phyloP scores from a whole-genome alignment of 2,329 filamentous ascomycete species.

The Tothia fuscella region DNA sequence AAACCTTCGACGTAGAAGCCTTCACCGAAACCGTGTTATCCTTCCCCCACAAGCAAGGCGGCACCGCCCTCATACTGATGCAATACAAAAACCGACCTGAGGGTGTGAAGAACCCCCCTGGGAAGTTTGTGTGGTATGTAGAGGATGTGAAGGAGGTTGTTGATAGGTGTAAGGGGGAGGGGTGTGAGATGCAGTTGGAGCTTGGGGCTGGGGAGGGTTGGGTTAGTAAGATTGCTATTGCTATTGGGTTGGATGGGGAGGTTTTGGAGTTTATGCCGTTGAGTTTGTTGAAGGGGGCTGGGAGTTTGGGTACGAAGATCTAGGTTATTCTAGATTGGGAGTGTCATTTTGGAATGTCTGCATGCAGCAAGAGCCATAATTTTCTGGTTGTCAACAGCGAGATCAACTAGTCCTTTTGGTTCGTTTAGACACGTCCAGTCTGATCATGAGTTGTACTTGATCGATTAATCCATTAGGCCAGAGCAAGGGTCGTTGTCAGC shows the following conservation, averaged over 20 bases:
- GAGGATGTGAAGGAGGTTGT: slow-evolving; percentile 1
- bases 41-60: slow-evolving; percentile 1
- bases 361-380: too few species aligned
- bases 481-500: too few species aligned
- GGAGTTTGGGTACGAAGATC: background rate
- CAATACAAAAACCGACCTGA: slow-evolving; percentile 4
- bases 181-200: background rate
- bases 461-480: too few species aligned
- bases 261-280: slow-evolving; percentile 5
- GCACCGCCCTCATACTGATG: background rate
- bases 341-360: too few species aligned
- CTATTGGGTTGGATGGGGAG: background rate
- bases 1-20: background rate
- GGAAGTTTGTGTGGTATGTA: slow-evolving; percentile 2
- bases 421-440: too few species aligned
- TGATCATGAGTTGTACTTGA: too few species aligned
- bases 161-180: background rate
- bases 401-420: too few species aligned
- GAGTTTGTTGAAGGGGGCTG: background rate
- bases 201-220: slow-evolving; percentile 1
- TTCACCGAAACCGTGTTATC: slow-evolving; percentile 5
- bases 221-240: slow-evolving; percentile 3
- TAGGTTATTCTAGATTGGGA: too few species aligned
- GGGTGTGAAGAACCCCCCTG: background rate
- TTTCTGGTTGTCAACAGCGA: too few species aligned